These are phyloP conservation scores for Paramecium pentaurelia DNA, from an alignment of 73 alveolate species.

Conservation along the genomic window DNA sequence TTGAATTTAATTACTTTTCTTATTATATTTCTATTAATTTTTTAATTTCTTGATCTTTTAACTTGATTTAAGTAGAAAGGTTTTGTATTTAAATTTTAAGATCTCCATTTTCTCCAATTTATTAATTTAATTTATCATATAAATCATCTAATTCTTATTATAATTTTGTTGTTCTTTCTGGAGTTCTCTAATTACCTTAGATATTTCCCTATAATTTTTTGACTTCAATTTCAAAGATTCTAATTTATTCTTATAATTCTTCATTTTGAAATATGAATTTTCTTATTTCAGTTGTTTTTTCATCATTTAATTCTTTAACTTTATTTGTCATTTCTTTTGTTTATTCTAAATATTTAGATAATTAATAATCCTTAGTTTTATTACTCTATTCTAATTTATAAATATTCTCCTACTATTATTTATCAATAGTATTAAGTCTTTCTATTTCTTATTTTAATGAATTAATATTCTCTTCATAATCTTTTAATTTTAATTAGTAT, in stretches of 20 bases:
- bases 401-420: background rate
- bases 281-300: background rate
- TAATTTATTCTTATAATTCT: background rate
- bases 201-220: background rate
- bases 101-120: background rate
- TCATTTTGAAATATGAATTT: background rate
- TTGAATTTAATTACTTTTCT: background rate
- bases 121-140: background rate
- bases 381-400: background rate
- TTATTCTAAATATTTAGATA: background rate
- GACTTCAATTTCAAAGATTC: background rate
- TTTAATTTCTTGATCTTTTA: background rate
- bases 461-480: background rate
- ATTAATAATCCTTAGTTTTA: background rate
- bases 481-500: background rate
- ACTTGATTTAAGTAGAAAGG: background rate
- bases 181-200: background rate
- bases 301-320: slow-evolving; percentile 1
- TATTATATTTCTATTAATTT: background rate
- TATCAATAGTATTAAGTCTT: background rate
- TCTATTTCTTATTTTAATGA: background rate
- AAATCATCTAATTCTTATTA: background rate
- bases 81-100: background rate
- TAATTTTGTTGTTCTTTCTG: background rate
- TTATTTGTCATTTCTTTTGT: background rate